These are phyloP conservation scores for Penicillium corylophilum DNA, from an alignment of 2,329 filamentous ascomycete species.

Conservation along the genomic window DNA sequence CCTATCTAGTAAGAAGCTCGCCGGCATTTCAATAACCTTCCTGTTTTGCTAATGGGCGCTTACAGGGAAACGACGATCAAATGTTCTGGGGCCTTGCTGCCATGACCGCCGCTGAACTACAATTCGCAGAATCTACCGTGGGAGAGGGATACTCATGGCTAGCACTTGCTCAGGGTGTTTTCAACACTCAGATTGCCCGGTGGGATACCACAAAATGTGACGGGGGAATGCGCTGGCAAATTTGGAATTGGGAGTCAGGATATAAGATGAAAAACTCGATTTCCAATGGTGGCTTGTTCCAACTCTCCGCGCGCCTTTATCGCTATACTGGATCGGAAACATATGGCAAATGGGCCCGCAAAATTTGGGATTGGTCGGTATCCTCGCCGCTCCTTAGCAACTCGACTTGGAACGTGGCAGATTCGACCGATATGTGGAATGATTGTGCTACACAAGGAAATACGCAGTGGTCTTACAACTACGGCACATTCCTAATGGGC, in stretches of 20 bases:
- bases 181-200: conserved; percentile 66
- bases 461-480: conserved; percentile 67
- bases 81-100: conserved; percentile 69
- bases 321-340: conserved; percentile 63
- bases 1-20: conserved; percentile 19
- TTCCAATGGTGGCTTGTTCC: conserved; percentile 77
- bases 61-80: conserved; percentile 67
- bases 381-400: conserved; percentile 59
- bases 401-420: conserved; percentile 60
- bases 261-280: conserved; percentile 81
- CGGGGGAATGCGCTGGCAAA: conserved; percentile 79
- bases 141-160: conserved; percentile 38
- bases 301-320: conserved; percentile 75
- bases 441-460: conserved; percentile 60
- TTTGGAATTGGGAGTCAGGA: conserved; percentile 73
- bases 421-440: conserved; percentile 58
- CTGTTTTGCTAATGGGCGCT: background rate
- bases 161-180: conserved; percentile 66
- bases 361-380: conserved; percentile 62
- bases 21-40: no score
- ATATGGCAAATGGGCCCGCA: conserved; percentile 62
- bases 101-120: conserved; percentile 65
- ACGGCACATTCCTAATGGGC: conserved; percentile 59
- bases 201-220: conserved; percentile 68
- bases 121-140: conserved; percentile 58